These are phyloP conservation scores for Carallia brachiata DNA, from an alignment of 345 rosid genomes.

Conservation along the genomic window DNA sequence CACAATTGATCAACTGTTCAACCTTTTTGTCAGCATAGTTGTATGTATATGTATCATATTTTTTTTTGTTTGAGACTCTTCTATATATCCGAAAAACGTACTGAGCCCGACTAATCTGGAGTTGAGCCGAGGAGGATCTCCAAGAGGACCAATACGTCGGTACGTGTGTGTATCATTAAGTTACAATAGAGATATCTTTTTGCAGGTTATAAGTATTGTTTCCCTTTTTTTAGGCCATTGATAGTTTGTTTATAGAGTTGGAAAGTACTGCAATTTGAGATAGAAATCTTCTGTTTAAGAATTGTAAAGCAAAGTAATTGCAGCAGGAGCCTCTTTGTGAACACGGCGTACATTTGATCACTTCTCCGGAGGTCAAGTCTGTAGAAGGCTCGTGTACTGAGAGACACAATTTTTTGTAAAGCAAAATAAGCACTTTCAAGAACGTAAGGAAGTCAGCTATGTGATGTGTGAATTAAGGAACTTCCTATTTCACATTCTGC, in stretches of 20 bases:
- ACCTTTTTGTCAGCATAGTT: constrained; percentile 1
- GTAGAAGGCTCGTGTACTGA: no score
- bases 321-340: no score
- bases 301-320: neutral
- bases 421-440: neutral
- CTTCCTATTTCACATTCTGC: no score
- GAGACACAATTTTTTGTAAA: neutral
- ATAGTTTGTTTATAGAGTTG: constrained; percentile 26
- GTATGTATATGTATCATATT: neutral
- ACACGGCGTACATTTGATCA: no score
- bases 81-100: no score
- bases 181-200: constrained; percentile 13
- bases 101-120: no score
- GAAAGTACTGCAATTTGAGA: constrained; percentile 12
- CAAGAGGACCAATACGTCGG: no score
- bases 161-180: neutral
- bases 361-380: neutral
- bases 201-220: constrained; percentile 25
- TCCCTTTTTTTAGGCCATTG: constrained; percentile 1
- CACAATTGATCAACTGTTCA: constrained; percentile 35
- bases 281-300: neutral
- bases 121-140: no score
- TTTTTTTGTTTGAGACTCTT: no score
- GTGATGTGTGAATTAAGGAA: no score
- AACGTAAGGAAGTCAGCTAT: neutral